These are phyloP conservation scores for Mangifera indica DNA, from an alignment of 345 rosid species.

Conservation along the genomic window DNA sequence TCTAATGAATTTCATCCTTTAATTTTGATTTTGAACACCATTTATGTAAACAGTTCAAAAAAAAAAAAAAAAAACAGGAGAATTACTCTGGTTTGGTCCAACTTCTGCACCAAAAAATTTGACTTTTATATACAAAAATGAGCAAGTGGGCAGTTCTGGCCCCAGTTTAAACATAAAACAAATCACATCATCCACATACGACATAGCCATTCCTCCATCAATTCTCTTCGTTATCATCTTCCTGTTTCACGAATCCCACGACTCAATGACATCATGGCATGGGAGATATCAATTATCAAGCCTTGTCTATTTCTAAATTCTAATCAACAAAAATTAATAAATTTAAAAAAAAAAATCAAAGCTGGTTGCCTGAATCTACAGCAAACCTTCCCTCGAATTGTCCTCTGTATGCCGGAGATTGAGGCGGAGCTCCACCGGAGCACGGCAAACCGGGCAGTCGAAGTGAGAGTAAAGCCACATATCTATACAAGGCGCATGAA, in stretches of 20 bases:
- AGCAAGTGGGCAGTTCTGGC: background rate
- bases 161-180: background rate
- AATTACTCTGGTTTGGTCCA: background rate
- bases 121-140: background rate
- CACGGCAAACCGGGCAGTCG: slow-evolving; percentile 41
- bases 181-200: background rate
- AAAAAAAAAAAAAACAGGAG: too few species aligned
- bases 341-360: background rate
- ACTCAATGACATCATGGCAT: background rate
- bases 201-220: background rate
- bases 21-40: too few species aligned
- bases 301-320: background rate
- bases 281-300: background rate
- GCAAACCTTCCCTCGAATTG: slow-evolving; percentile 29
- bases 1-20: too few species aligned
- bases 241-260: background rate
- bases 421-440: slow-evolving; percentile 16
- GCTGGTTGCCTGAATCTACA: background rate
- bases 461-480: slow-evolving; percentile 45
- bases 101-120: slow-evolving; percentile 1
- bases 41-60: too few species aligned
- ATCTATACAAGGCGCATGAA: slow-evolving; percentile 39
- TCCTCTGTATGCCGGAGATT: background rate
- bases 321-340: background rate
- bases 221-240: background rate